Conservation (phyloP, 164 flowering plant genomes). For the Amborella trichopoda region DNA sequence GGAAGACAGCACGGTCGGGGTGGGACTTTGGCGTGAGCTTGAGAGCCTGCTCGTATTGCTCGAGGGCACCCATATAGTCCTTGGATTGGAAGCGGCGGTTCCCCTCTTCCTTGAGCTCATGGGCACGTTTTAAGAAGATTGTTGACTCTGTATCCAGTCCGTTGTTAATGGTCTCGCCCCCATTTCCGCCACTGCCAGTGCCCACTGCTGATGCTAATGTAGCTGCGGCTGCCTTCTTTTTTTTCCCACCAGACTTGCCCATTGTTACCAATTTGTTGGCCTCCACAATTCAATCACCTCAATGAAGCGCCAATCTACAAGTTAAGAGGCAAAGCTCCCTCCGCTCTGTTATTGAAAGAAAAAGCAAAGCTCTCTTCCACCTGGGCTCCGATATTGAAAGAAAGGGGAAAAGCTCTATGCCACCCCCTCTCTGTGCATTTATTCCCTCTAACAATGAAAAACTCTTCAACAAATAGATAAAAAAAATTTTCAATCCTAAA, state of each 20-base stretch:
- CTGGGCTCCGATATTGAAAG: not conserved
- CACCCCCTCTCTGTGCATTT: not conserved
- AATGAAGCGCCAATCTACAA: not conserved
- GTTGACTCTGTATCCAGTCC: constrained; percentile 66
- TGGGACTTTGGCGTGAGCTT: constrained; percentile 74
- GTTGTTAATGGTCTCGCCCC: constrained; percentile 21
- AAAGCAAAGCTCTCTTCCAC: not conserved
- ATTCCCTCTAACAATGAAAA: not conserved
- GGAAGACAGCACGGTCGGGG: constrained; percentile 88
- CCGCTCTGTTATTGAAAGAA: not conserved
- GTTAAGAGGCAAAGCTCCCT: not conserved
- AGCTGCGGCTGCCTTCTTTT: constrained; percentile 42
- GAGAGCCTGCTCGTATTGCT: constrained; percentile 81
- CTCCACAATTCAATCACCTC: not conserved
- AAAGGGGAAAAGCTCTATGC: not conserved
- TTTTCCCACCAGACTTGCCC: constrained; percentile 86
- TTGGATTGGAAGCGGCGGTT: constrained; percentile 74
- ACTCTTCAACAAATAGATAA: too few species aligned
- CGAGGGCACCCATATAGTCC: constrained; percentile 76
- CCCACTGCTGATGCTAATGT: not conserved
- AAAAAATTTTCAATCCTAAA: too few species aligned
- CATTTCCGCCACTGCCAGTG: constrained; percentile 2
- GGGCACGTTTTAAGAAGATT: constrained; percentile 69
- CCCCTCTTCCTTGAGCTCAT: constrained; percentile 95
- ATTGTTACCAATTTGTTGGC: constrained; percentile 14